Percentiles rank a stretch among this genome's conserved stretches.
Conservation (phyloP, 768 basidiomycete genomes). For the Russula olivacea region DNA sequence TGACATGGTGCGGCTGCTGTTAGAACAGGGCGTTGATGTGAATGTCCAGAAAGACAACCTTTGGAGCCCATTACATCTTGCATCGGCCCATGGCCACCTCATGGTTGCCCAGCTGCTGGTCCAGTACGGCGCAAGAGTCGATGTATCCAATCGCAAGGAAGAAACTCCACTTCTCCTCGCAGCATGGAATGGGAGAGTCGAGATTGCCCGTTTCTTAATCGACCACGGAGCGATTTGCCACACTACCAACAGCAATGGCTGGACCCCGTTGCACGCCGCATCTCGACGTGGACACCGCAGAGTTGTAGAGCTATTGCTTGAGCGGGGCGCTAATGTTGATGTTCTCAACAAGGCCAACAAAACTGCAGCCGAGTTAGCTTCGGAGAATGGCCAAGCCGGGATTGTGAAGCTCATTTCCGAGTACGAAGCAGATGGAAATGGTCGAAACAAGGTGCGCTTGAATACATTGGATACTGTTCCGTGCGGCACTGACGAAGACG, state of each 20-base stretch:
- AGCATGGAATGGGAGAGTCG: not conserved
- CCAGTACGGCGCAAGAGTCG: not conserved
- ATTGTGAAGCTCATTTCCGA: not conserved
- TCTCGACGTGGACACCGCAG: not conserved
- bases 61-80: not conserved
- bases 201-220: not conserved
- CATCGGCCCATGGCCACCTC: not conserved
- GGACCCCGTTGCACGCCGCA: not conserved
- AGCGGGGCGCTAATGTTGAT: not conserved
- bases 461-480: too few species aligned
- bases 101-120: not conserved
- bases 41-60: not conserved
- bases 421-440: not conserved
- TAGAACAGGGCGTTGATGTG: not conserved
- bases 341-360: not conserved
- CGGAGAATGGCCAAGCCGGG: not conserved
- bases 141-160: not conserved
- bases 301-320: not conserved
- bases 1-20: not conserved
- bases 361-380: not conserved
- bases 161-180: conserved; percentile 1
- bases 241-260: not conserved
- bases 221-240: conserved; percentile 1
- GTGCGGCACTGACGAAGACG: too few species aligned
- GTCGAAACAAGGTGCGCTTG: too few species aligned